phyloP scores from a whole-genome alignment of 495 filamentous ascomycete species.

The Aspergillus incahuasiensis region DNA sequence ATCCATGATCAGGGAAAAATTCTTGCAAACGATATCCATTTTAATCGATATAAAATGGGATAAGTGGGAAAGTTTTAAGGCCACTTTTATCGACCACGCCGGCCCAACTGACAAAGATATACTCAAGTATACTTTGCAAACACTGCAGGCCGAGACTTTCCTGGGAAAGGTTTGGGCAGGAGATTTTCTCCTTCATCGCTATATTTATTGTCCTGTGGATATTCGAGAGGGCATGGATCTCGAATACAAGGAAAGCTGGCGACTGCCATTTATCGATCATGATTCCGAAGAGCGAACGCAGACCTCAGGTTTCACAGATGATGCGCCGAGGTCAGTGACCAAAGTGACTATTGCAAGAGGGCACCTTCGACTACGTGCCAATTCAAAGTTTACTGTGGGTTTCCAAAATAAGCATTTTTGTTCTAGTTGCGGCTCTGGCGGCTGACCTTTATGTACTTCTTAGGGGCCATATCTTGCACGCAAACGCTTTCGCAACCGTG shows the following conservation, averaged over 20 bases:
- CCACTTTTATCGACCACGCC: conserved; percentile 7
- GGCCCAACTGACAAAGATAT: not conserved
- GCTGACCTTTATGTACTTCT: no score
- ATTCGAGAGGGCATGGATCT: conserved; percentile 8
- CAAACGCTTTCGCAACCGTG: no score
- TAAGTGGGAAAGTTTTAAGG: conserved; percentile 5
- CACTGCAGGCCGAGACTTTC: not conserved
- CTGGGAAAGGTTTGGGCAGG: not conserved
- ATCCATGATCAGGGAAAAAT: not conserved
- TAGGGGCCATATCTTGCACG: no score
- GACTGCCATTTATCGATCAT: conserved; percentile 13
- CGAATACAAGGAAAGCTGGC: conserved; percentile 3
- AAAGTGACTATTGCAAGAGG: conserved; percentile 6
- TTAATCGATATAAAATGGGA: conserved; percentile 11
- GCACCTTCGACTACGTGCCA: no score
- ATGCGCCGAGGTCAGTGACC: not conserved
- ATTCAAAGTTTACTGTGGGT: no score
- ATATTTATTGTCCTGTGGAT: conserved; percentile 14
- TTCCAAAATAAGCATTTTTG: no score
- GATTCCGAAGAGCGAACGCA: no score
- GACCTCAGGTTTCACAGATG: no score
- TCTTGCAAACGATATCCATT: conserved; percentile 15
- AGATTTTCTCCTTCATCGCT: conserved; percentile 1
- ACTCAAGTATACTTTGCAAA: not conserved
- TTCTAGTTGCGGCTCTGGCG: no score